Evolutionary conservation across 139 green algal genomes (phyloP), one percentile per base, ranked within the genome.

Genomic region (Chlamydomonas schloesseri): DNA sequence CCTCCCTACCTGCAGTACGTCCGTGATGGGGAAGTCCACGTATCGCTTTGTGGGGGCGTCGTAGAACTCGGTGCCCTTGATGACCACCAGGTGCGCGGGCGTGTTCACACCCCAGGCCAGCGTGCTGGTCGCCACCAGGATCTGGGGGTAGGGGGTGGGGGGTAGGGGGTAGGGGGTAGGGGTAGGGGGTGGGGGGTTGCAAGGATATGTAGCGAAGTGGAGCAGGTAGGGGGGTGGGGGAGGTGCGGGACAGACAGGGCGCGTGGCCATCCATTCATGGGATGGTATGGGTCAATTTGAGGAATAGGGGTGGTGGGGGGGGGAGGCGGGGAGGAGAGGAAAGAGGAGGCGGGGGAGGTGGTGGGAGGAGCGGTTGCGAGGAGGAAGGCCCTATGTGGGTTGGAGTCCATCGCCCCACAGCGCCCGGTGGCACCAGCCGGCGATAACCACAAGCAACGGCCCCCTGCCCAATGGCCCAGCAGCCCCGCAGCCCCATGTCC

Each of bases 61-160:
- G 87, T 95, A 99, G 90, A 95, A 99, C 90, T 99, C 97, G 0
- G 97, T 99, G 74, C 97, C 97, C 91, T 99, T 99, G 93, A 99
- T 96, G 89, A 99, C 92, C 29, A 99, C 97, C 71, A 99, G 92
- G 89, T 99, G 97, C 4, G 97, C 95, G 53, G 97, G 97, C 5
- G 97, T 97, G 95, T 99, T 99, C 80, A 99, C 95, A 18, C 97
- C 97, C 97, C 97, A 99, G 33, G 97, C 97, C 33, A 99, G 94
- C 2, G 96, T 99, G 72, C 91, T 95, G 13, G 97, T 99, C 36
- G 94, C 93, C 64, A 99, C 95, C 62, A 99, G 91, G 24, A 99
- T 90, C 93, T 95, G 90, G 24, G 36, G 3, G 70, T 9, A 24
- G 23, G 70, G 3, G 70, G 24, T 2, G 70, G 31, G 31, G 24